Evolutionary conservation across 805 yeast species (phyloP), one percentile per base, ranked within the genome.

Genomic region (Candida schatavii): DNA sequence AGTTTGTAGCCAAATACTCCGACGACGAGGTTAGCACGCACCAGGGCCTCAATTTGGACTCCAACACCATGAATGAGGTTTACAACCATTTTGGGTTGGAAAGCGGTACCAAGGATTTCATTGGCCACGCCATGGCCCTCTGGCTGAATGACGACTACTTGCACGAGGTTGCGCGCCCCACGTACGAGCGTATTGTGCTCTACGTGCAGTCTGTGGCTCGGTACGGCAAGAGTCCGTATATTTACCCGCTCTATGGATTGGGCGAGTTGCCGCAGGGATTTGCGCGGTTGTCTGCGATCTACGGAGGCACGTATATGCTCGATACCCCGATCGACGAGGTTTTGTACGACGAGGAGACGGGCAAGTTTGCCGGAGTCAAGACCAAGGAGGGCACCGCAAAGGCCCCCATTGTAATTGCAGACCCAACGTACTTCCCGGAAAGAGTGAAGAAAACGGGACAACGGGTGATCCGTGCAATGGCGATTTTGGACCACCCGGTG

Each of bases 241-340:
- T 93, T 47, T 93, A 93, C 61, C 99, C 99, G 37, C 72, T 91
- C 56, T 93, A 93, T 59, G 99, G 99, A 5, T 76, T 93, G 44
- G 99, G 99, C 40, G 99, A 93, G 66, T 75, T 93, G 46, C 99
- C 99, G n/a, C 99, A 93, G 69, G 99, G 97, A 6, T 93, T 93
- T 71, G 97, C 98, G 9, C 79, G 99, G 62, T 78, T 93, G 47
- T 83, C 95, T 40, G 99, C 99, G 20, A 91, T 93, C 51, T 89
- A 93, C 59, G 99, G 99, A 49, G 99, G 99, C 57, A 91, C 98
- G 15, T 93, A 89, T 62, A 93, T 93, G 99, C 78, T 93, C 59
- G 96, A 89, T 61, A 91, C 96, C 25, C 97, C 97, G 37, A 81
- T 93, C 48, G 96, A 93, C 46, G 96, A 91, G 67, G 77, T 90